Percentiles rank a stretch among this genome's conserved stretches.
Evolutionary conservation across 1,284 basidiomycete genomes (phyloP).

Genomic region (Baeospora myosura): DNA sequence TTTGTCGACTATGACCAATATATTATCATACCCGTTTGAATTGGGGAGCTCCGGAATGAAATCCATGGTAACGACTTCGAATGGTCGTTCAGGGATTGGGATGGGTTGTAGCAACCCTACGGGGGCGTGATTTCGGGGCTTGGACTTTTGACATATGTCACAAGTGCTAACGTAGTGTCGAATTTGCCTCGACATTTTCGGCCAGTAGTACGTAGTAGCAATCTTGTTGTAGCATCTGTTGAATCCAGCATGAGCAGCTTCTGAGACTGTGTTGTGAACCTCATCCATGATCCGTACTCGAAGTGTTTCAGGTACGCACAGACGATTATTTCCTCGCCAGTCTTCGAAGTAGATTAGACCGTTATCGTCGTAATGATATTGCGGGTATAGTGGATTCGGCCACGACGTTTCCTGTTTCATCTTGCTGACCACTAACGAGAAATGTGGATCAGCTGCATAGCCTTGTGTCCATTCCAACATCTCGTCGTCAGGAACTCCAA

Average conservation of each 20-base stretch:
- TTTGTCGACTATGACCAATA: conserved; percentile 5
- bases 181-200: conserved; percentile 16
- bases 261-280: conserved; percentile 8
- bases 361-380: conserved; percentile 11
- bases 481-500: background rate
- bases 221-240: conserved; percentile 18
- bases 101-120: conserved; percentile 3
- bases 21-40: background rate
- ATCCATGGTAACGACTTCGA: conserved; percentile 6
- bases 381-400: conserved; percentile 4
- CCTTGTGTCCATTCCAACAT: background rate
- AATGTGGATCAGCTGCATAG: background rate
- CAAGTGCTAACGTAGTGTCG: conserved; percentile 17
- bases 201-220: conserved; percentile 19
- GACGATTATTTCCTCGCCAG: conserved; percentile 9
- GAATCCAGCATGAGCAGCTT: conserved; percentile 10
- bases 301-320: conserved; percentile 9
- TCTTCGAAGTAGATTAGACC: conserved; percentile 12
- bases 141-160: conserved; percentile 25
- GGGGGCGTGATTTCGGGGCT: conserved; percentile 15
- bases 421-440: background rate
- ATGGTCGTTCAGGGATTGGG: conserved; percentile 1
- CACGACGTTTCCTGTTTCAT: background rate
- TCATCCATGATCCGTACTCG: conserved; percentile 5
- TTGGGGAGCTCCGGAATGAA: conserved; percentile 1